Conservation (phyloP, 164 flowering plant genomes). For the Nelumbo lutea region DNA sequence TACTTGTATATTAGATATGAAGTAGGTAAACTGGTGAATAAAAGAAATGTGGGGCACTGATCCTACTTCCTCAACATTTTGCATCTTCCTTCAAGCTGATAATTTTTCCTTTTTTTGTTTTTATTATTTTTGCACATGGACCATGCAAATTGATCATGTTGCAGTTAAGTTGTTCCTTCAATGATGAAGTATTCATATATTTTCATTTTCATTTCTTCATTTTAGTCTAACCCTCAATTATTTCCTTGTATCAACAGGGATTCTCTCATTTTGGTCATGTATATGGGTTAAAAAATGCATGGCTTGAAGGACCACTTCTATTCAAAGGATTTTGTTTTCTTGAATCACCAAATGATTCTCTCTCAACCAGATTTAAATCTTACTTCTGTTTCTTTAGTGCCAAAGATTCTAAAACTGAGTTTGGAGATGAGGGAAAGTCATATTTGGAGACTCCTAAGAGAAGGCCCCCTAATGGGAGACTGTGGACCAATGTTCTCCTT, state of each 20-base stretch:
- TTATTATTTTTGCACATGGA: too few species aligned
- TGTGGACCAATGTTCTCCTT: conserved; percentile 60
- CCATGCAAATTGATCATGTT: too few species aligned
- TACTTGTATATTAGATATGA: too few species aligned
- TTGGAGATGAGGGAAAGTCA: conserved; percentile 21
- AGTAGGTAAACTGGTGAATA: too few species aligned
- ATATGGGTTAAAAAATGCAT: conserved; percentile 25
- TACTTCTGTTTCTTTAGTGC: conserved; percentile 45
- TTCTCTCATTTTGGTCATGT: conserved; percentile 28
- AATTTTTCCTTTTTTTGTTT: too few species aligned
- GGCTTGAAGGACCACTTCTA: conserved; percentile 23
- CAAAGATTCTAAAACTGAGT: conserved; percentile 24
- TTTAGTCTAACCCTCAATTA: background rate
- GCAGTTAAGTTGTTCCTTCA: too few species aligned
- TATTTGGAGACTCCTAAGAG: conserved; percentile 25
- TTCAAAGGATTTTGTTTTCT: conserved; percentile 28
- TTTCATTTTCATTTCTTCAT: background rate
- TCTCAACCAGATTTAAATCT: conserved; percentile 29
- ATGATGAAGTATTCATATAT: too few species aligned
- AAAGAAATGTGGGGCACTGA: too few species aligned
- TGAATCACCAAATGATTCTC: conserved; percentile 23
- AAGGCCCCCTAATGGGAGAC: conserved; percentile 35
- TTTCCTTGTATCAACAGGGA: conserved; percentile 29
- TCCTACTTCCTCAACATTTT: too few species aligned
- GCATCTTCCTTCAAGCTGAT: too few species aligned